Conservation (phyloP, 2,329 filamentous ascomycete species). For the Cytospora mali region DNA sequence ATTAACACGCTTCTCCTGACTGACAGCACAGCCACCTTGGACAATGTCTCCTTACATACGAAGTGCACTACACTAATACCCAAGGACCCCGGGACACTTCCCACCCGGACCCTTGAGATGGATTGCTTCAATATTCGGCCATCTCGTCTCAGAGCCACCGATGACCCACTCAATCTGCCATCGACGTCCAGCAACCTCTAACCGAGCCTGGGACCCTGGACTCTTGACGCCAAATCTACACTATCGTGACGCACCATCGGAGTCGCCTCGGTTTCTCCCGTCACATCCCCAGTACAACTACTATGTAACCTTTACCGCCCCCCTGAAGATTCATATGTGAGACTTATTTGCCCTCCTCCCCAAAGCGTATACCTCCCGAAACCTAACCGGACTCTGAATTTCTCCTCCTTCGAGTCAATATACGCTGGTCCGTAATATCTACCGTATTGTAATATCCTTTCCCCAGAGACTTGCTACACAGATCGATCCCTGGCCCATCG, state of each 20-base stretch:
- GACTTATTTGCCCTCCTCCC: conserved; percentile 24
- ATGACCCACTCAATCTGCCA: neutral
- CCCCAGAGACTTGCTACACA: neutral
- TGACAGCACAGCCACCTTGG: neutral
- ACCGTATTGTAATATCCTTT: no score
- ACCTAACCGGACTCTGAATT: conserved; percentile 7
- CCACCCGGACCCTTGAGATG: neutral
- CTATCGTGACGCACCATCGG: conserved; percentile 6
- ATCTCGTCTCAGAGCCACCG: conserved; percentile 5
- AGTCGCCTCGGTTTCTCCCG: conserved; percentile 18
- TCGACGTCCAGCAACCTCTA: conserved; percentile 3
- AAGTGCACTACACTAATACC: neutral
- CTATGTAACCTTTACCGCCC: conserved; percentile 20
- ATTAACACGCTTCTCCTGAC: neutral
- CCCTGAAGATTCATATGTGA: conserved; percentile 25
- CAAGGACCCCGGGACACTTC: neutral
- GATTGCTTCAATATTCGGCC: neutral
- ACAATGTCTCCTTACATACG: no score
- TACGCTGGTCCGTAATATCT: no score
- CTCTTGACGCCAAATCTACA: neutral
- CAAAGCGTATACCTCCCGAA: conserved; percentile 13
- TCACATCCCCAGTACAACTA: conserved; percentile 13
- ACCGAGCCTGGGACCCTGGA: neutral
- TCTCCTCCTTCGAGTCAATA: conserved; percentile 21
- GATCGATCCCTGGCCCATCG: conserved; percentile 18